Evolutionary conservation across 257 asterid species (phyloP), one percentile per base, ranked within the genome.

Genomic region (Salvia splendens): DNA sequence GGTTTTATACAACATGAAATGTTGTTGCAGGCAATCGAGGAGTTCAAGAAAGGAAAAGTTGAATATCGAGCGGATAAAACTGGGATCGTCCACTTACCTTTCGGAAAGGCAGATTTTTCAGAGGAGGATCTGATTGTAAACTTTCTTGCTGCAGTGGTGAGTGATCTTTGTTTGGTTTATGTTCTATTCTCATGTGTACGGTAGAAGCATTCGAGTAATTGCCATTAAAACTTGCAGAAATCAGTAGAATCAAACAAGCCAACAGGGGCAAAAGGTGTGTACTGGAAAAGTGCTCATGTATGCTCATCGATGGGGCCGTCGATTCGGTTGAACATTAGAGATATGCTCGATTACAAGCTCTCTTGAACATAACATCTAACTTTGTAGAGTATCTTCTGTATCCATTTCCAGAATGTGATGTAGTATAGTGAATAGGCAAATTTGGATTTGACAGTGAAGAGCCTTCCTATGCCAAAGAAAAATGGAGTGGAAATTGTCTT

Each of bases 281-380:
- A 90, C 85, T 91, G 99, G 97, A 94, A 83, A 79, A 93, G 92
- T 61, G 99, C 96, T 14, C 92, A 88, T 49, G 76, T 93, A 67
- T 93, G 99, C 75, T 85, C 99, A 3, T 90, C 97, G 0, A 91
- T 93, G 97, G 99, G 97, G 71, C 99, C 99, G 36, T 93, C 99
- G 10, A 83, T 93, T 75, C 84, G 92, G 77, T 82, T 93, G 77
- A 93, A 84, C 74, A 79, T 84, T 40, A 85, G 77, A 78, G 97
- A 88, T 28, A 82, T 91, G 89, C 91, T 90, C 6, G 96, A 90
- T 4, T 88, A 72, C 89, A 91, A 88, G 86, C 85, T 77, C 46
- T 49, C 92, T 12, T 78, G 78, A 72, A 81, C 38, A 41, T 7
- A 56, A 36, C 45, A 49, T 64, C 52, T 53, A 55, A 52, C 71